Conservation (phyloP, 306 rosid species). For the Trichosanthes truncata region DNA sequence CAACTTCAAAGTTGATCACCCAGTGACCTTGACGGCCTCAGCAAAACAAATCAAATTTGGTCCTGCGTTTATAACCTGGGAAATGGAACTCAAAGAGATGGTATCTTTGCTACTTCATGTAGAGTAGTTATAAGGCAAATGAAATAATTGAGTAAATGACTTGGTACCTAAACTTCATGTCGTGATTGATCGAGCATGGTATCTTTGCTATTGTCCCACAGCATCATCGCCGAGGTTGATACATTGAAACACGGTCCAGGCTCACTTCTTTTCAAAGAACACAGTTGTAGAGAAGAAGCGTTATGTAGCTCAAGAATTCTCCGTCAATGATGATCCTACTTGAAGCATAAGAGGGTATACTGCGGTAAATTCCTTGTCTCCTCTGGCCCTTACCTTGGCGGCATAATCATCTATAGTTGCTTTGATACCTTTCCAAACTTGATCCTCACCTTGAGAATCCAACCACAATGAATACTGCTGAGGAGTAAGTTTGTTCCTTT, state of each 20-base stretch:
- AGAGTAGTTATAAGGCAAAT: neutral
- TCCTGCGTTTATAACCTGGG: neutral
- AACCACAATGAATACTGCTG: constrained; percentile 89
- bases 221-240: neutral
- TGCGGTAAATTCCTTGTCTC: constrained; percentile 92
- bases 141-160: neutral
- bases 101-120: neutral
- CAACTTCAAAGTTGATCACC: neutral
- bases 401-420: constrained; percentile 93
- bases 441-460: constrained; percentile 98
- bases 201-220: neutral
- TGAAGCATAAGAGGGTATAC: constrained; percentile 92
- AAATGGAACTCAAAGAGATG: neutral
- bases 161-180: constrained; percentile 7
- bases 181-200: neutral
- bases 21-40: neutral
- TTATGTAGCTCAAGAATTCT: constrained; percentile 29
- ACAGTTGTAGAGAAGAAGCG: constrained; percentile 25
- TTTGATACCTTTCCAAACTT: constrained; percentile 92
- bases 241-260: neutral
- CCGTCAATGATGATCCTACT: constrained; percentile 66
- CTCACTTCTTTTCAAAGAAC: neutral
- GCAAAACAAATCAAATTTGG: neutral
- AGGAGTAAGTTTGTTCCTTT: constrained; percentile 79
- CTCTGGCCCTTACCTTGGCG: constrained; percentile 63